Evolutionary conservation across 441 rosid genomes (phyloP), one percentile per base, ranked within the genome.

Genomic region (Brassica hybrid): DNA sequence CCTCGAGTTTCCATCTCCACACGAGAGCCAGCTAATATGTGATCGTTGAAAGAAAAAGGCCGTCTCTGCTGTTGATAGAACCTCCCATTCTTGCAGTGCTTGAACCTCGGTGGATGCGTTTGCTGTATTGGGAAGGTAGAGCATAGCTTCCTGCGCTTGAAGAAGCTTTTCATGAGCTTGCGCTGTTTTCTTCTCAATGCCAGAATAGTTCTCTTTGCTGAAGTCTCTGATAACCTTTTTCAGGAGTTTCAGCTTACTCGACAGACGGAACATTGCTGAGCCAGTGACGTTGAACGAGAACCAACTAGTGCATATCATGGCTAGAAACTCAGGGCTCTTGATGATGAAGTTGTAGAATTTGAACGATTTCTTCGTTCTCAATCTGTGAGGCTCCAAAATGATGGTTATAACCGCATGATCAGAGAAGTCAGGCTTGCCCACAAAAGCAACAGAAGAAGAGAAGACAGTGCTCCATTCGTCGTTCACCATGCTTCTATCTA

Each of bases 361-460:
- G 45, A 38, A 38, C 2, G 45, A 12, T 2, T 38, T 9, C 12
- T 38, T 38, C 0, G 3, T 94, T 5, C 6, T 30, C 4, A 23
- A 3, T 2, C 13, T 38, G 0, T 38, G 12, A 1, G 45, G 45
- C 2, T 38, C 45, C 2, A 38, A 3, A 3, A 11, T 1, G 2
- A 38, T 8, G 0, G 45, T 1, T 0, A 38, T 38, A 12, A 38
- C 12, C 1, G 45, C 45, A 10, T 38, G 12, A 8, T 38, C 12
- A 2, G 45, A 38, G 45, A 38, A 38, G 2, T 38, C 12, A 0
- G 45, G 45, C 0, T 8, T 38, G 0, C 45, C 45, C 8, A 38
- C 10, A 8, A 38, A 38, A 1, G 9, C 3, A 38, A 38, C 45
- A 9, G 45, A 38, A 2, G 12, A 38, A 0, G 45, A 12, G 2